Conservation (phyloP, 140 eudicot genomes). For the Stevia rebaudiana region DNA sequence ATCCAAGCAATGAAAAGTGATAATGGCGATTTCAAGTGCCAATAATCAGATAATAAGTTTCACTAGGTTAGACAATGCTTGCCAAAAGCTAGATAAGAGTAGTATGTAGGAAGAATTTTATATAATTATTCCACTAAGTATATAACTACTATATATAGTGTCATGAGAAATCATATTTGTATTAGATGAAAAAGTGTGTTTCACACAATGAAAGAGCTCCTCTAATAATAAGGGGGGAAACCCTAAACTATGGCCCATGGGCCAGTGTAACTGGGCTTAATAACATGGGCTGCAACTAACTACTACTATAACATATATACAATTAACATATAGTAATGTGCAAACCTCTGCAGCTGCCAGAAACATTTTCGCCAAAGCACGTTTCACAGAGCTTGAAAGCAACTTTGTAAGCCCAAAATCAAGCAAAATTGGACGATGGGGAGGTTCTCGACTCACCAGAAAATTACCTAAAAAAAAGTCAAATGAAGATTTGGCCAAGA, state of each 20-base stretch:
- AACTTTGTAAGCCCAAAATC: slow-evolving; percentile 97
- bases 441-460: slow-evolving; percentile 95
- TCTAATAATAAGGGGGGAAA: no score
- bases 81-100: background rate
- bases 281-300: no score
- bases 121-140: background rate
- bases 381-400: slow-evolving; percentile 70
- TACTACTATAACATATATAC: no score
- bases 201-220: no score
- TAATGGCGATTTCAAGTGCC: background rate
- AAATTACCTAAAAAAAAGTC: slow-evolving; percentile 61
- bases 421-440: slow-evolving; percentile 86
- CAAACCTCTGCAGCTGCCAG: slow-evolving; percentile 96
- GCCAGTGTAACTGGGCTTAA: no score
- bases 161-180: no score
- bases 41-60: background rate
- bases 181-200: no score
- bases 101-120: background rate
- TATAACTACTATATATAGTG: background rate
- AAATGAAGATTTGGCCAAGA: slow-evolving; percentile 1
- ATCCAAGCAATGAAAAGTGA: background rate
- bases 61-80: background rate
- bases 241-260: no score
- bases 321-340: slow-evolving; percentile 10
- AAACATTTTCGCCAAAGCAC: slow-evolving; percentile 95